Conservation (phyloP, 2,329 filamentous ascomycete species). For the Fusarium subtropicale region DNA sequence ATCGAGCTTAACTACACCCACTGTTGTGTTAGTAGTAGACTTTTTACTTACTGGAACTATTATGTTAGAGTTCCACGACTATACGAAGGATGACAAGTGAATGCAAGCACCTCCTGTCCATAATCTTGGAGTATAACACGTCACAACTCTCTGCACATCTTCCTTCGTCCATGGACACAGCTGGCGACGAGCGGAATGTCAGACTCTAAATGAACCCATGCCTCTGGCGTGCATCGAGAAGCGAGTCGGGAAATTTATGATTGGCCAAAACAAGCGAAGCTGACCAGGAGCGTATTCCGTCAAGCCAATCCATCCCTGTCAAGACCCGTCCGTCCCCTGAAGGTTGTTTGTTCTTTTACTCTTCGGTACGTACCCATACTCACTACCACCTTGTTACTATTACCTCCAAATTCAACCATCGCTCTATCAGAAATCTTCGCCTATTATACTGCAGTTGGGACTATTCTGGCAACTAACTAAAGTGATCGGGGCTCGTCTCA, state of each 20-base stretch:
- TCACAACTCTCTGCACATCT: not conserved
- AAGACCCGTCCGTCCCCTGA: not conserved
- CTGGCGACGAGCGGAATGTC: conserved; percentile 26
- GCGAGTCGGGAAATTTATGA: conserved; percentile 49
- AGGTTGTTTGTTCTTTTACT: conserved; percentile 1
- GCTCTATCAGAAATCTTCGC: not conserved
- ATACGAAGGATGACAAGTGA: not conserved
- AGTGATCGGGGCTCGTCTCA: not conserved
- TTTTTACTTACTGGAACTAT: not conserved
- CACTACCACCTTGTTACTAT: not conserved
- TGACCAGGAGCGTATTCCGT: conserved; percentile 42
- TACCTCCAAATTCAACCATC: not conserved
- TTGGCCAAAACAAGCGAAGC: conserved; percentile 48
- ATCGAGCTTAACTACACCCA: not conserved
- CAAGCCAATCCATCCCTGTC: conserved; percentile 27
- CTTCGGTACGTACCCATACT: not conserved
- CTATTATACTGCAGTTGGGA: not conserved
- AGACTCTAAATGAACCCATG: conserved; percentile 27
- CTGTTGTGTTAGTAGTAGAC: not conserved
- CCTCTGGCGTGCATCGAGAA: conserved; percentile 46
- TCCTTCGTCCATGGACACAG: not conserved
- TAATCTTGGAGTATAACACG: not conserved
- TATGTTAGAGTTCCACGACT: not conserved
- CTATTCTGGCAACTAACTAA: not conserved
- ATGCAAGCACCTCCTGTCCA: not conserved